Conservation (phyloP, 768 basidiomycete genomes). For the Epithele typhae region DNA sequence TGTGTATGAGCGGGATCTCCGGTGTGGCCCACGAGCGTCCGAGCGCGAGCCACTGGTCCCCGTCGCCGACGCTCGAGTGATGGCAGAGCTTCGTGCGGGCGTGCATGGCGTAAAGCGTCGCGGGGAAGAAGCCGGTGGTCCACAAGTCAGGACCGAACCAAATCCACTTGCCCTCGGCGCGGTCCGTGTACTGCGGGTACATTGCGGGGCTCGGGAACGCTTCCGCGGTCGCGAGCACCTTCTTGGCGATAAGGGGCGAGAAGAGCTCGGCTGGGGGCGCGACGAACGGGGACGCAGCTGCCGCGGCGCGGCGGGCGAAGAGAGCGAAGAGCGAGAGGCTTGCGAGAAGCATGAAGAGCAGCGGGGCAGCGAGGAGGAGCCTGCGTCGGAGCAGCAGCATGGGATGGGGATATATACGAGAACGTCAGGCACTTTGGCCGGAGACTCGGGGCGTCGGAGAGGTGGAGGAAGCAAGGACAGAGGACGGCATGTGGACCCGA, state of each 20-base stretch:
- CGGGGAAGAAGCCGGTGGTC: conserved; percentile 68
- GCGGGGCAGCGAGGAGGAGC: no score
- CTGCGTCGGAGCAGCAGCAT: no score
- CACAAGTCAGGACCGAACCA: conserved; percentile 54
- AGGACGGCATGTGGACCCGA: no score
- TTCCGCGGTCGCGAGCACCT: conserved; percentile 53
- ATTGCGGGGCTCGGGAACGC: conserved; percentile 36
- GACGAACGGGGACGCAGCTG: conserved; percentile 1
- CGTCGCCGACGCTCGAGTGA: conserved; percentile 32
- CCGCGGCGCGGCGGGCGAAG: neutral
- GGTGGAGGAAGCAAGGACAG: no score
- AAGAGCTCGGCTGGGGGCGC: conserved; percentile 47
- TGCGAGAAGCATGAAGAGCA: conserved; percentile 1
- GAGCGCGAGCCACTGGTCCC: conserved; percentile 54
- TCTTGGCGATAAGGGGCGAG: conserved; percentile 53
- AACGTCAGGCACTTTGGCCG: no score
- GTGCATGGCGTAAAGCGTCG: conserved; percentile 55
- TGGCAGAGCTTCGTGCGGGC: conserved; percentile 46
- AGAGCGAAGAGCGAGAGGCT: conserved; percentile 1
- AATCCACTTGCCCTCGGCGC: conserved; percentile 46
- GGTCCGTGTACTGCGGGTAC: conserved; percentile 60
- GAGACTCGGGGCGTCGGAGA: no score
- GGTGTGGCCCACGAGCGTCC: conserved; percentile 49
- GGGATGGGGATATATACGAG: no score
- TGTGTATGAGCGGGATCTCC: conserved; percentile 44